Percentiles rank a stretch among this genome's conserved stretches.
Evolutionary conservation across 164 flowering plant species (phyloP).

Genomic region (Berberis vulgaris): DNA sequence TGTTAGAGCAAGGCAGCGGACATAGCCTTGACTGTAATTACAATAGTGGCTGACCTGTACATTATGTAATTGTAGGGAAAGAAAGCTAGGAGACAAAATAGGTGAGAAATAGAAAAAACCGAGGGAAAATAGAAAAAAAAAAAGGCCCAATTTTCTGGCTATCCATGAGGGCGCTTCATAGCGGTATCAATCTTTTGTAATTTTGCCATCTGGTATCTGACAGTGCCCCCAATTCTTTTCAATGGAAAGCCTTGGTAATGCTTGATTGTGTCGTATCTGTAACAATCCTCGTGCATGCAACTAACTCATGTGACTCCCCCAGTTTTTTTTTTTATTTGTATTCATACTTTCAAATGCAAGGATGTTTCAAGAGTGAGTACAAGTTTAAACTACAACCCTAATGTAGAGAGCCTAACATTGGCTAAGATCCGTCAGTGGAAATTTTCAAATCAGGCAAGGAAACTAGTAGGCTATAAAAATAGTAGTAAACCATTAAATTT

Average conservation of each 20-base stretch:
- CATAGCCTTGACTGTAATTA: conserved; percentile 15
- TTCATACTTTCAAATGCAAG: no score
- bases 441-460: no score
- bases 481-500: no score
- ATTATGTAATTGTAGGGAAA: conserved; percentile 19
- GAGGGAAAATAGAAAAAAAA: background rate
- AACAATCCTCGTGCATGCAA: no score
- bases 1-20: conserved; percentile 38
- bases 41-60: conserved; percentile 42
- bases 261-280: background rate
- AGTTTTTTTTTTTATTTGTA: no score
- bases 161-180: background rate
- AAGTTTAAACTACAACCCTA: no score
- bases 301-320: no score
- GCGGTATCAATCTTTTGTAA: conserved; percentile 7
- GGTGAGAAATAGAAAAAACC: conserved; percentile 1
- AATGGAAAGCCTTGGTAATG: conserved; percentile 10
- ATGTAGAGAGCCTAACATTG: no score
- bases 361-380: no score
- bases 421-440: no score
- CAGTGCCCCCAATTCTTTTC: conserved; percentile 8
- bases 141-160: conserved; percentile 2
- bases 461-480: no score
- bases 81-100: conserved; percentile 1
- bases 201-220: background rate